These are phyloP conservation scores for Aspergillus sp. DNA, from an alignment of 2,329 filamentous ascomycete genomes.

Conservation along the genomic window DNA sequence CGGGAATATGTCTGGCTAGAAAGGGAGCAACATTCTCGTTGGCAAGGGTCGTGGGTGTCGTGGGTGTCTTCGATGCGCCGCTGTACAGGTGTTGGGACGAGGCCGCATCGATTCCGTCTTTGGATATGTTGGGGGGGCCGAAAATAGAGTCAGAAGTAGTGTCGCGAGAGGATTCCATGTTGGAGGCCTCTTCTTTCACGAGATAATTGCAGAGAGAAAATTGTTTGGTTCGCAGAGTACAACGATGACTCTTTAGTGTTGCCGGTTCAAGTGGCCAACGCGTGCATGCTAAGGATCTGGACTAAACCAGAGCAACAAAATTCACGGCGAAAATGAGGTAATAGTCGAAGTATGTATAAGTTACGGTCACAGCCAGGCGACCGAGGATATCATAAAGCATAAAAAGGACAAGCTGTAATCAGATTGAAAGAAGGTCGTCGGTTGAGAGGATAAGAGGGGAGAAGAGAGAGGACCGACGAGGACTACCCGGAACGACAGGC, in stretches of 20 bases:
- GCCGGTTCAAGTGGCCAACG: too few relatives aligned
- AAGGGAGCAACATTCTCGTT: constrained; percentile 78
- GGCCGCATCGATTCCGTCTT: constrained; percentile 12
- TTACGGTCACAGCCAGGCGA: neutral
- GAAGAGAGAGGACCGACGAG: neutral
- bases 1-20: constrained; percentile 81
- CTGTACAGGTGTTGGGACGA: constrained; percentile 15
- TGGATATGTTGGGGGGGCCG: constrained; percentile 7
- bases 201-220: neutral
- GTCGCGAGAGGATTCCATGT: neutral
- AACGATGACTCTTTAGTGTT: neutral
- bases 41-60: constrained; percentile 53
- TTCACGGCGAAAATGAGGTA: too few relatives aligned
- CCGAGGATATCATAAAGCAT: neutral
- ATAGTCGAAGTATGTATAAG: neutral
- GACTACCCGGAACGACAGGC: neutral
- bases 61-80: constrained; percentile 28
- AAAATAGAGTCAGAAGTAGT: constrained; percentile 15
- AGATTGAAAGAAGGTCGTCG: neutral
- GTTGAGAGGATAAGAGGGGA: neutral
- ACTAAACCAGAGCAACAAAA: too few relatives aligned
- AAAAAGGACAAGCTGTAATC: neutral
- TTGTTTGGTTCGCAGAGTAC: neutral
- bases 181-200: neutral
- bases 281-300: too few relatives aligned